phyloP scores from a whole-genome alignment of 495 filamentous ascomycete species.

The Xanthoparmelia taractica region DNA sequence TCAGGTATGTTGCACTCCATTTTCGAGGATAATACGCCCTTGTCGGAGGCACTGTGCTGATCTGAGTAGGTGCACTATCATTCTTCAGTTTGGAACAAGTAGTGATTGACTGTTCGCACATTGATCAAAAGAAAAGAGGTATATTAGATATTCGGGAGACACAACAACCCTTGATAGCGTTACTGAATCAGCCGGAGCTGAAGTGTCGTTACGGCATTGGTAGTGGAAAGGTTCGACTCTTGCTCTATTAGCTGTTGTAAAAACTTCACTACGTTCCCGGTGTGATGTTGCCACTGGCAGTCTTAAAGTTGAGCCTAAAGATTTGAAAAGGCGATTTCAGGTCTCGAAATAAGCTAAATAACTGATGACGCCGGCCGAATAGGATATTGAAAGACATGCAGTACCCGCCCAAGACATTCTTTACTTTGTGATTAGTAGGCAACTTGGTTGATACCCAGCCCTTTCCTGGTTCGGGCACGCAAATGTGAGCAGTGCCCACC shows the following conservation, averaged over 20 bases:
- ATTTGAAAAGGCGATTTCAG: not conserved
- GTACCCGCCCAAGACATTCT: not conserved
- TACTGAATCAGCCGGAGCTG: conserved; percentile 59
- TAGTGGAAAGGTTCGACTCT: conserved; percentile 44
- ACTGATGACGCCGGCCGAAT: not conserved
- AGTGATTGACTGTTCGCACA: conserved; percentile 79
- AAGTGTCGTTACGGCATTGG: conserved; percentile 56
- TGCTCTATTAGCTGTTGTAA: conserved; percentile 45
- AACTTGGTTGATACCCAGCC: not conserved
- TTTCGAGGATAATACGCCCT: too few relatives aligned
- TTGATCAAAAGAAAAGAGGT: conserved; percentile 85
- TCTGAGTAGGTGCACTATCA: conserved; percentile 55
- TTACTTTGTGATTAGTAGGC: not conserved
- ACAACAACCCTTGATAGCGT: conserved; percentile 61
- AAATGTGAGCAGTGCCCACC: not conserved
- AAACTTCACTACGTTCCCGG: not conserved
- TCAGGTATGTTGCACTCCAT: conserved; percentile 48
- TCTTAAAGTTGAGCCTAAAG: not conserved
- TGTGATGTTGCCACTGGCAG: not conserved
- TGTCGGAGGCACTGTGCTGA: not conserved
- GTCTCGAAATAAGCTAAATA: too few relatives aligned
- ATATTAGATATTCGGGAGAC: conserved; percentile 92
- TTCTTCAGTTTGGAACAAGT: conserved; percentile 64
- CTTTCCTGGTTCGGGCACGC: not conserved
- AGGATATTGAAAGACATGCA: not conserved